Percentiles rank a stretch among this genome's conserved stretches.
These are phyloP conservation scores for Paramecium tetraurelia DNA, from an alignment of 73 alveolate genomes.

Conservation along the genomic window DNA sequence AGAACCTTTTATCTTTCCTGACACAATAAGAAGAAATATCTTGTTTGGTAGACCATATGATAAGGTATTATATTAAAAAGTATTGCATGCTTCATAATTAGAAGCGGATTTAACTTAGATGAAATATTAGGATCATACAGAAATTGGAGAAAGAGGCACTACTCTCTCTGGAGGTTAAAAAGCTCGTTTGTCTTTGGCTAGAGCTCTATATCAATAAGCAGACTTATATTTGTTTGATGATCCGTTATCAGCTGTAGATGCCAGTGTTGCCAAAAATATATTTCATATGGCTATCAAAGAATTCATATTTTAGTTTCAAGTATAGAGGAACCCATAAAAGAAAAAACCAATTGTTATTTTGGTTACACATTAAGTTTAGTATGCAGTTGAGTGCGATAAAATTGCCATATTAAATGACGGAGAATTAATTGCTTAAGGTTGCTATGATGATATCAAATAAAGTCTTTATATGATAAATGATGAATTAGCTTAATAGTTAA, in stretches of 20 bases:
- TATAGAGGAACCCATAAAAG: neutral
- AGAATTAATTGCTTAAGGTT: constrained; percentile 41
- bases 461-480: neutral
- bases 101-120: constrained; percentile 82
- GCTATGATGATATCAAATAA: neutral
- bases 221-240: constrained; percentile 76
- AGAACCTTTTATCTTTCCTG: constrained; percentile 89
- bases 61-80: constrained; percentile 73
- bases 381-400: constrained; percentile 56
- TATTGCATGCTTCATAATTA: constrained; percentile 79
- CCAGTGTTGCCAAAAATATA: constrained; percentile 66
- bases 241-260: constrained; percentile 79
- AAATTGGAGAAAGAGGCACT: constrained; percentile 91
- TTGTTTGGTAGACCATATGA: constrained; percentile 79
- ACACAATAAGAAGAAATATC: constrained; percentile 89
- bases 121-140: constrained; percentile 83
- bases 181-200: constrained; percentile 86
- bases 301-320: constrained; percentile 49
- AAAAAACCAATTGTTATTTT: constrained; percentile 61
- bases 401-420: constrained; percentile 61
- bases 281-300: constrained; percentile 44
- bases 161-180: constrained; percentile 90
- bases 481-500: neutral
- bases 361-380: constrained; percentile 75
- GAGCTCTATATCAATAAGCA: constrained; percentile 82